A percentile compares a stretch with the other conserved stretches of the same genome.
phyloP scores from a whole-genome alignment of 352 stramenopile genomes.

The Phytophthora pinifolia region DNA sequence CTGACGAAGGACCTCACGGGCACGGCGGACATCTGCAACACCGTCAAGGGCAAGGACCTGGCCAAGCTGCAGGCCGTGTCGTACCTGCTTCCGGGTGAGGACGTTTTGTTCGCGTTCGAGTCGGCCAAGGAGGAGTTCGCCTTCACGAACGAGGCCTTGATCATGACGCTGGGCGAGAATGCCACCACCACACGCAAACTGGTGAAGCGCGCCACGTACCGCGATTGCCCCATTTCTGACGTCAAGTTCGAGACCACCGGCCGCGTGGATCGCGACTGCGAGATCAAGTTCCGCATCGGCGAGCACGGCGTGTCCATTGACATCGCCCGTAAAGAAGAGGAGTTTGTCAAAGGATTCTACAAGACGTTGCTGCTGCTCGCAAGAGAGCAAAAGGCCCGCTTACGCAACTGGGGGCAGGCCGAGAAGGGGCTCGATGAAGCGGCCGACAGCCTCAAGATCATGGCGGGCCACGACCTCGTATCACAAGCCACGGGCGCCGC shows the following conservation, averaged over 20 bases:
- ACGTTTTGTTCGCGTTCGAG: conserved; percentile 54
- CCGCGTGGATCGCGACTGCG: conserved; percentile 57
- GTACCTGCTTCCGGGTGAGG: conserved; percentile 45
- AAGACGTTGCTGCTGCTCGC: conserved; percentile 45
- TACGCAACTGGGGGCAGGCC: conserved; percentile 34
- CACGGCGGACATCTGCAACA: conserved; percentile 54
- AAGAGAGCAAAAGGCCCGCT: conserved; percentile 41
- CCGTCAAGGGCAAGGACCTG: conserved; percentile 27
- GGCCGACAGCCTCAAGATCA: conserved; percentile 40
- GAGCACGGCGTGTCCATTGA: conserved; percentile 44
- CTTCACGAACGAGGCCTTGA: conserved; percentile 63
- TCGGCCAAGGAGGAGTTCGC: conserved; percentile 61
- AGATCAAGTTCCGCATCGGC: conserved; percentile 65
- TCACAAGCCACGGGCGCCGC: conserved; percentile 24
- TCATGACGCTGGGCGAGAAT: conserved; percentile 37
- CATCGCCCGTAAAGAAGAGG: conserved; percentile 52
- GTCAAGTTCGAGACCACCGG: conserved; percentile 60
- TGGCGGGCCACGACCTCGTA: conserved; percentile 25
- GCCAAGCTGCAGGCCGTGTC: conserved; percentile 28
- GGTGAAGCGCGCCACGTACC: conserved; percentile 43
- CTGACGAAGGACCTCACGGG: conserved; percentile 53
- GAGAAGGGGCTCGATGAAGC: conserved; percentile 30
- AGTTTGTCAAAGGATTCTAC: conserved; percentile 49
- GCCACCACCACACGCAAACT: conserved; percentile 50
- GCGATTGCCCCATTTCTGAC: conserved; percentile 29